phyloP scores from a whole-genome alignment of 192 early-diverging fungal genomes.

The Podila verticillata region DNA sequence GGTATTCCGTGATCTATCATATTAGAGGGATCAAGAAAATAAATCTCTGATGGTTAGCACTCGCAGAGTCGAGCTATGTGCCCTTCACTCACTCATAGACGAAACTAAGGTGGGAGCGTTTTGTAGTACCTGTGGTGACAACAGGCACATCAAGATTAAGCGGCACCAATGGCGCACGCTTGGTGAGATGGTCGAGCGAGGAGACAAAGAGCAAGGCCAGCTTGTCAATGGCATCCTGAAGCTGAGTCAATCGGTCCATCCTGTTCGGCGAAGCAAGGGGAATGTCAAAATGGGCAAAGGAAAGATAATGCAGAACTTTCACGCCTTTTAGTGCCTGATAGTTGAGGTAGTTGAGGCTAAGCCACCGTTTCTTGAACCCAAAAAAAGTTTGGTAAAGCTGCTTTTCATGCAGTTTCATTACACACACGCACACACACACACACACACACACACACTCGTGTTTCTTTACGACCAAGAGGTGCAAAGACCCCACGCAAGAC shows the following conservation, averaged over 20 bases:
- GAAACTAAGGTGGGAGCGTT: not conserved
- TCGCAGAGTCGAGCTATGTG: not conserved
- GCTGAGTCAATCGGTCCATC: slow-evolving; percentile 66
- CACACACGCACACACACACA: too few relatives aligned
- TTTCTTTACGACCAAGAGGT: too few relatives aligned
- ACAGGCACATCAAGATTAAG: slow-evolving; percentile 57
- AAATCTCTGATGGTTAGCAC: not conserved
- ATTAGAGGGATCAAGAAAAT: not conserved
- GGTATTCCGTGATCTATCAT: slow-evolving; percentile 54
- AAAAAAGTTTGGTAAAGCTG: too few relatives aligned
- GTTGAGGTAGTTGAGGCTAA: too few relatives aligned
- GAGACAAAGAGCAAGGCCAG: slow-evolving; percentile 63
- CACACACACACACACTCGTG: too few relatives aligned
- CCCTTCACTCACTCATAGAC: not conserved
- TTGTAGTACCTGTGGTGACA: slow-evolving; percentile 34
- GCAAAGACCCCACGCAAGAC: not conserved
- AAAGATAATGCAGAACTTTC: not conserved
- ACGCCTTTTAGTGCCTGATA: not conserved
- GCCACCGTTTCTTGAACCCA: too few relatives aligned
- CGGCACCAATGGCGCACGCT: slow-evolving; percentile 42
- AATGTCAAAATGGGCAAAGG: not conserved
- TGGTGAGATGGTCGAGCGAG: slow-evolving; percentile 61
- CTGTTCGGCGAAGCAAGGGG: not conserved
- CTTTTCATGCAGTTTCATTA: too few relatives aligned
- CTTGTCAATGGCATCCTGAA: slow-evolving; percentile 66